These are phyloP conservation scores for Tolypocladium capitatum DNA, from an alignment of 2,329 filamentous ascomycete species.

Conservation along the genomic window DNA sequence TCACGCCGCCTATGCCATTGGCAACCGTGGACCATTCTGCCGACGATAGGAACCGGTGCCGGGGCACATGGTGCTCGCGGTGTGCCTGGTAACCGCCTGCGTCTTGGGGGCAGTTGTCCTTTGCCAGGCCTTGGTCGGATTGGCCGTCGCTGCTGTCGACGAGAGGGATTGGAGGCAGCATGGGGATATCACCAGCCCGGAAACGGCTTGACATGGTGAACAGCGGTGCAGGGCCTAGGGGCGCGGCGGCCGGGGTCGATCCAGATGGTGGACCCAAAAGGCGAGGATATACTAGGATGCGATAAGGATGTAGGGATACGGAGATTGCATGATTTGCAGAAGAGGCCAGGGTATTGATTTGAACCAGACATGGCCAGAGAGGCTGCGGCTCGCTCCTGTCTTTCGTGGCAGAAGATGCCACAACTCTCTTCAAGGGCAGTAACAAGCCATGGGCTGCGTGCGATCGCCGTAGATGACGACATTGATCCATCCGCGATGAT, in stretches of 20 bases:
- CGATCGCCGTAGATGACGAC: no score
- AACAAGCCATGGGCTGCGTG: not conserved
- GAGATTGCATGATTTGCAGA: not conserved
- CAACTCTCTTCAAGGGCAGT: no score
- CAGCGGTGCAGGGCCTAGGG: not conserved
- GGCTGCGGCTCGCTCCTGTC: not conserved
- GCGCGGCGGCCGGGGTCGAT: not conserved
- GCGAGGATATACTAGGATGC: not conserved
- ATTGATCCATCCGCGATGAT: no score
- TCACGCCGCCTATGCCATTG: conserved; percentile 32
- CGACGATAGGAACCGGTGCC: conserved; percentile 27
- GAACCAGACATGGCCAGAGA: not conserved
- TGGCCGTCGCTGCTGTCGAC: not conserved
- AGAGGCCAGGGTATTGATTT: not conserved
- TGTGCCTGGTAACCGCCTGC: conserved; percentile 2
- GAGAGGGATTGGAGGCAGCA: conserved; percentile 4
- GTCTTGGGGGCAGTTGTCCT: not conserved
- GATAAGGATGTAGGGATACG: not conserved
- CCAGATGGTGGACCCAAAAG: not conserved
- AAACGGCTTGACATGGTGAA: conserved; percentile 4
- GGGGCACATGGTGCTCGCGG: conserved; percentile 7
- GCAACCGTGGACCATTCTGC: conserved; percentile 34
- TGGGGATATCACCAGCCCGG: conserved; percentile 3
- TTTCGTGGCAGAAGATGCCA: not conserved
- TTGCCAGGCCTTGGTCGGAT: not conserved